phyloP scores from a whole-genome alignment of 768 basidiomycete species.

The Leccinum barrowsii region DNA sequence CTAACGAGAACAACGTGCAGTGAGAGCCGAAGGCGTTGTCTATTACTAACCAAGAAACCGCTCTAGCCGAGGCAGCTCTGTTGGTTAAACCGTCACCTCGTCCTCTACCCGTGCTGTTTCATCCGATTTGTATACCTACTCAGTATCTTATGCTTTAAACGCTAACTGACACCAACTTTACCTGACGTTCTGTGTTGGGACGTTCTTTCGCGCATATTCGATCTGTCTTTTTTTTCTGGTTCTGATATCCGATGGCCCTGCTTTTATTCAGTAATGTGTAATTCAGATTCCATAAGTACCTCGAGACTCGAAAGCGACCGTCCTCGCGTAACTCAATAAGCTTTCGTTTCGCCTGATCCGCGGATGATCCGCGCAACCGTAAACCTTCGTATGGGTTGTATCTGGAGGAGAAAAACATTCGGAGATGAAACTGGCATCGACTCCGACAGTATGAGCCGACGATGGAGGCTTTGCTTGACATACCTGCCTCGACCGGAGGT shows the following conservation, averaged over 20 bases:
- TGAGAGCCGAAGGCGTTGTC: background rate
- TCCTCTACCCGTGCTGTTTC: constrained; percentile 13
- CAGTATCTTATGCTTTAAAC: constrained; percentile 31
- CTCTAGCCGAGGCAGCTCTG: background rate
- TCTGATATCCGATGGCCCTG: background rate
- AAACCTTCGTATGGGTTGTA: constrained; percentile 13
- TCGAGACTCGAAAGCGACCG: background rate
- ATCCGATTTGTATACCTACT: constrained; percentile 28
- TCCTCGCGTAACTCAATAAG: constrained; percentile 16
- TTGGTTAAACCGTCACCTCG: constrained; percentile 9
- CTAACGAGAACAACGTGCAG: constrained; percentile 7
- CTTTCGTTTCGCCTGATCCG: constrained; percentile 18
- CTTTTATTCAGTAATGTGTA: constrained; percentile 12
- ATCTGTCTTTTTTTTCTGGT: constrained; percentile 3
- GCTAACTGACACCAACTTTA: constrained; percentile 23
- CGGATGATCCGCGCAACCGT: constrained; percentile 24
- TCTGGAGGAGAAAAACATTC: constrained; percentile 13
- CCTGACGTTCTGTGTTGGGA: constrained; percentile 8
- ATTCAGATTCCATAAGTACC: background rate
- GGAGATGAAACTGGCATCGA: constrained; percentile 26
- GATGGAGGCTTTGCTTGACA: background rate
- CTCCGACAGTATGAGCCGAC: constrained; percentile 16
- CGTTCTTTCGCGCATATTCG: constrained; percentile 4
- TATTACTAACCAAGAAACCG: background rate
- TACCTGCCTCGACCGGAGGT: background rate